Evolutionary conservation across 257 asterid species (phyloP), one percentile per base, ranked within the genome.

Genomic region (Asclepias syriaca): DNA sequence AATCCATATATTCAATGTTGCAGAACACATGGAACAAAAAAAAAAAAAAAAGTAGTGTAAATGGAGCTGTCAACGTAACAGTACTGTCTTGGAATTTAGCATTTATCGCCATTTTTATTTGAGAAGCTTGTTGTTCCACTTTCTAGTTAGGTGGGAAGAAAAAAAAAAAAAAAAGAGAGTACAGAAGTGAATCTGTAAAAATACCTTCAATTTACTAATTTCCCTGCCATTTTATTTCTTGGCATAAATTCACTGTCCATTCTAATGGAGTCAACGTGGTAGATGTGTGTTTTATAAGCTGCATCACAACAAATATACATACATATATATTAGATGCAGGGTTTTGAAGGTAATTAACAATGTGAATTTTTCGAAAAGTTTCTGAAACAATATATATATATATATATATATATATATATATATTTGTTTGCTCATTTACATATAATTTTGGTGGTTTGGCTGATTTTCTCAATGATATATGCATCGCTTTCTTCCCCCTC

Each of bases 211-310:
- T 69, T 69, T 16, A 34, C 32, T 34, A 34, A 34, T 34, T 75
- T 48, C 58, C 15, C 48, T 57, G 75, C 66, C 75, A 69, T 75
- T 75, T 9, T 43, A 2, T 40, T 63, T 60, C 27, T 29, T 18
- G 63, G 76, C 54, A 63, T 72, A 50, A 27, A 61, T 72, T 72
- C 46, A 70, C 79, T 46, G 75, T 43, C 66, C 79, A 76, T 63
- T 61, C 39, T 61, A 40, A 37, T 71, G 45, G 43, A 61, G 75
- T 58, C 59, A 58, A 45, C 57, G 19, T 34, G 39, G 39, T n/a
- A 57, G 45, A 43, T 58, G 58, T 21, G 58, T 45, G 11, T 53
- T 19, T 29, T 29, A 29, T 29, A 1, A 69, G 49, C 18, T 51
- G 19, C 19, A 54, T 9, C 32, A n/a, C 53, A 34, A 2, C 57